Conservation (phyloP, 768 basidiomycete species). For the Rickenella mellea region DNA sequence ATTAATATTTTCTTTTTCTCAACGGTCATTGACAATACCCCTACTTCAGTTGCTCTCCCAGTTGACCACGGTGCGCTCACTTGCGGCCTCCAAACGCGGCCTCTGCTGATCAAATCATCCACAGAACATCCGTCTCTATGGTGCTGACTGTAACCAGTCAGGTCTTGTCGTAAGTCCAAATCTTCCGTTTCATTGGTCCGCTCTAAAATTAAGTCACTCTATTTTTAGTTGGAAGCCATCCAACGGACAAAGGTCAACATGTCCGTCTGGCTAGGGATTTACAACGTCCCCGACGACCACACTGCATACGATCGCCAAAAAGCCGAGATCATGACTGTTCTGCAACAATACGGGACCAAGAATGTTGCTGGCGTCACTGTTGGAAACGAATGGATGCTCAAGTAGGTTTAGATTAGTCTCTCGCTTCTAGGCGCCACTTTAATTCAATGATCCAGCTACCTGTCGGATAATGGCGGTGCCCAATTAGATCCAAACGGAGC, state of each 20-base stretch:
- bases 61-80: constrained; percentile 45
- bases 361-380: constrained; percentile 79
- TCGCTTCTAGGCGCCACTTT: not conserved
- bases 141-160: constrained; percentile 79
- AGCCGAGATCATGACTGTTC: constrained; percentile 50
- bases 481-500: constrained; percentile 49
- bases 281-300: constrained; percentile 51
- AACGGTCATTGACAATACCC: constrained; percentile 3
- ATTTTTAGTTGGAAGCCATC: constrained; percentile 69
- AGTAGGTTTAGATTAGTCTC: constrained; percentile 32
- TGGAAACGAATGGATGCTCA: constrained; percentile 85
- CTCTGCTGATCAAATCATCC: constrained; percentile 3
- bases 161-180: constrained; percentile 50
- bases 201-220: not conserved
- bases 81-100: not conserved
- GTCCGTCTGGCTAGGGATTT: constrained; percentile 70
- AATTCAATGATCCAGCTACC: constrained; percentile 33
- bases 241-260: constrained; percentile 82
- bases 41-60: constrained; percentile 65
- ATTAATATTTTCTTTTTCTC: constrained; percentile 2
- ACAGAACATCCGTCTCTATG: constrained; percentile 71
- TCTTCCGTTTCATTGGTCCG: not conserved
- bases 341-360: constrained; percentile 69
- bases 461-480: constrained; percentile 39
- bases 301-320: constrained; percentile 70